Base-by-base conservation (phyloP, 2,329 filamentous ascomycete genomes). In the Fusarium xylarioides region DNA sequence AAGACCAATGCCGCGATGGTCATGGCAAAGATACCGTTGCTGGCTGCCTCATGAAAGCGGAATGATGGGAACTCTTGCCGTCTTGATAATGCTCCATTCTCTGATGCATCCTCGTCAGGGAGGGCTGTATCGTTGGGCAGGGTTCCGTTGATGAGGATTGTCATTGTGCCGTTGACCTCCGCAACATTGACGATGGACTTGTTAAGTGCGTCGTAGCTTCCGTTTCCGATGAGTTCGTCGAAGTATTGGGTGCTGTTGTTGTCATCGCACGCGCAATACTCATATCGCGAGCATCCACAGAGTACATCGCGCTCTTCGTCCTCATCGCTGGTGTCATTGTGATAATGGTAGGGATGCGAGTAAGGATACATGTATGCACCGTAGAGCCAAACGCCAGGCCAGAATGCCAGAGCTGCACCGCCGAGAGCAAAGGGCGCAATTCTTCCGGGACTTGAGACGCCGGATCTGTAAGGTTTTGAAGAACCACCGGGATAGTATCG, bases 141-240 rank as follows among this genome's bases (percentile, higher is more conserved):
- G 0, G 91, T 93, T n/a, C 93, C 93, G 79, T 95, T 94, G 79
- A 95, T 83, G 35, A 93, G 84, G 42, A 96, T 87, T 3, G 89
- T 91, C 70, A 82, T 82, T 3, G 87, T 91, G 55, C 90, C 90
- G 63, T 93, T 91, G 68, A 92, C 80, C 28, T 80, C 65, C 5
- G 87, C 88, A 2, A 95, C 87, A 18, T 85, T 87, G 63, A 93
- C 86, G 4, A 94, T 74, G 1, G 85, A 86, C 75, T 89, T 86
- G 82, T 94, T 91, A 58, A 93, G 83, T 6, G 79, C 82, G 7
- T 79, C 78, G 73, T 91, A 91, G 70, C 86, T 90, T 43, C 90
- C 91, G 78, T 92, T 88, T 61, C 91, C 92, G 47, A 95, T 85
- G 15, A 95, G 78, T 14, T 87, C 85, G 70, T 88, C 82, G 66